Conservation (phyloP, 2,329 filamentous ascomycete genomes). For the Penicillium nordicum region DNA sequence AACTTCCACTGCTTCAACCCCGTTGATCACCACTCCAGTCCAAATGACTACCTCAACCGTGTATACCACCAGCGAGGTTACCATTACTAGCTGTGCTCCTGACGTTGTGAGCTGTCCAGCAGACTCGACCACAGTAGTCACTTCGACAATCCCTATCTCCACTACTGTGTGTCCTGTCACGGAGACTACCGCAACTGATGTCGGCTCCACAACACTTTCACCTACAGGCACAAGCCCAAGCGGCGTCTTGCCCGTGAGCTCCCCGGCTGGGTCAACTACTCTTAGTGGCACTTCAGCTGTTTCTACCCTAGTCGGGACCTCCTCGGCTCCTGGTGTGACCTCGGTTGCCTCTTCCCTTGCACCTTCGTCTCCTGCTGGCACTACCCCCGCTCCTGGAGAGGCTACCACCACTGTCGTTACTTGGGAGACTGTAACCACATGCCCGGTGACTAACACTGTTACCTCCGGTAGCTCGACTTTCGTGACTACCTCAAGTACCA, state of each 20-base stretch:
- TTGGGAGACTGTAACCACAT: conserved; percentile 31
- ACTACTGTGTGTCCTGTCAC: background rate
- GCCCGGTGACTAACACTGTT: conserved; percentile 29
- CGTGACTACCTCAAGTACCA: conserved; percentile 53
- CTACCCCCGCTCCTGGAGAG: background rate
- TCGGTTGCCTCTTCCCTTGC: background rate
- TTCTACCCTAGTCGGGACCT: background rate
- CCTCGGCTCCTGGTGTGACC: background rate
- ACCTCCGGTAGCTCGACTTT: conserved; percentile 44
- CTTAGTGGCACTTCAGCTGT: background rate
- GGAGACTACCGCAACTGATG: background rate
- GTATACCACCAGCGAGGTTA: conserved; percentile 35
- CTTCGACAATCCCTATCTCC: conserved; percentile 42
- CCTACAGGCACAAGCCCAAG: background rate
- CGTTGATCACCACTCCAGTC: background rate
- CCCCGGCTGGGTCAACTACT: background rate
- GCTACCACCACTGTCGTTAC: conserved; percentile 26
- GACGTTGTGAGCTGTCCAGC: conserved; percentile 51
- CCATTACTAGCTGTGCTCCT: conserved; percentile 41
- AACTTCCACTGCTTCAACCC: no score
- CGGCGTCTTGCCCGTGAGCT: background rate
- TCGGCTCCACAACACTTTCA: background rate
- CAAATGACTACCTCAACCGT: conserved; percentile 36
- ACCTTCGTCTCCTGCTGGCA: background rate
- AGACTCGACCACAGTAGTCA: conserved; percentile 48